A percentile compares a stretch with the other conserved stretches of the same genome.
phyloP scores from a whole-genome alignment of 345 rosid genomes.

The Murraya koenigii region DNA sequence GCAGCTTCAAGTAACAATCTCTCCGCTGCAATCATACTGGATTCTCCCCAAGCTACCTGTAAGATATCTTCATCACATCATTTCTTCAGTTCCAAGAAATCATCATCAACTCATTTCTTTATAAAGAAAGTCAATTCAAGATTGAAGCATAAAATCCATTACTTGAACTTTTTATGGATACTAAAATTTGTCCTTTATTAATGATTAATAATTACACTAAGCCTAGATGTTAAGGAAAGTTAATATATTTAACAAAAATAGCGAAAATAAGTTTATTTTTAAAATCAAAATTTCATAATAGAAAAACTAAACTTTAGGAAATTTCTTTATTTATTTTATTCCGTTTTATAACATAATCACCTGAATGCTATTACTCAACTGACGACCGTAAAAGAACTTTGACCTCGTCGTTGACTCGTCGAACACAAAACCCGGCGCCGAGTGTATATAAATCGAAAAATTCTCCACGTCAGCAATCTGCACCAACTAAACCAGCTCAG shows the following conservation, averaged over 20 bases:
- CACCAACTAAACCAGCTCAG: neutral
- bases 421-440: conserved; percentile 74
- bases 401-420: conserved; percentile 71
- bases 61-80: neutral
- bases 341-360: conserved; percentile 15
- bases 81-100: neutral
- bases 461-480: conserved; percentile 61
- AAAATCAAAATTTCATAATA: neutral
- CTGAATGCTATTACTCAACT: conserved; percentile 67
- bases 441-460: conserved; percentile 71
- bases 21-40: conserved; percentile 90
- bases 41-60: conserved; percentile 88
- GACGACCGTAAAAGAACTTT: conserved; percentile 68
- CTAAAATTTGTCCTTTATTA: neutral
- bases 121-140: neutral
- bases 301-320: neutral
- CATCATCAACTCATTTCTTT: neutral
- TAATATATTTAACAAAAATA: neutral
- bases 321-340: neutral
- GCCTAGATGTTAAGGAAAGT: neutral
- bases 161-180: neutral
- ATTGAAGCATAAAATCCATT: neutral
- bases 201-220: neutral
- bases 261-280: neutral
- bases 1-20: conserved; percentile 73